phyloP scores from a whole-genome alignment of 208 protist genomes.

The Leishmania lainsoni region DNA sequence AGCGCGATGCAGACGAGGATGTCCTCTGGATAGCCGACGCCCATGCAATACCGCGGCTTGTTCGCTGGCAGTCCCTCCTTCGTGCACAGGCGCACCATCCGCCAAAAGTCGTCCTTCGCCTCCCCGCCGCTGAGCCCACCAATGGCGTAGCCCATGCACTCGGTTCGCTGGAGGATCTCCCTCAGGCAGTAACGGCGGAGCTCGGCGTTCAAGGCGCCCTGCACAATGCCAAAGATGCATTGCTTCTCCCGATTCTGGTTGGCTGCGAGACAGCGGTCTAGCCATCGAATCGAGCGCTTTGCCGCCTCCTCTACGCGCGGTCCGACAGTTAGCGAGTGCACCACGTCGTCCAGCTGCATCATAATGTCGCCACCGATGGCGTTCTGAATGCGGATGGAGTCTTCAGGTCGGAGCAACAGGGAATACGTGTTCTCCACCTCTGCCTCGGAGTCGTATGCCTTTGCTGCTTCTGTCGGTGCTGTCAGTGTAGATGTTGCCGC shows the following conservation, averaged over 20 bases:
- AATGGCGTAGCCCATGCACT: conserved; percentile 98
- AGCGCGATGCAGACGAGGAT: conserved; percentile 98
- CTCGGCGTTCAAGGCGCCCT: conserved; percentile 94
- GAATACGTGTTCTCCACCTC: conserved; percentile 48
- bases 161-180: conserved; percentile 93
- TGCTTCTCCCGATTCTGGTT: conserved; percentile 93
- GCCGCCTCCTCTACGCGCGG: conserved; percentile 96
- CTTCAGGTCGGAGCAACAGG: conserved; percentile 97
- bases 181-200: conserved; percentile 92
- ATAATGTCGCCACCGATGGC: conserved; percentile 99
- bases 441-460: background rate
- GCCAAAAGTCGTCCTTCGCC: conserved; percentile 97
- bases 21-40: conserved; percentile 98
- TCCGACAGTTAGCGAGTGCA: conserved; percentile 87
- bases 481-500: background rate
- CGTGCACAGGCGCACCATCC: conserved; percentile 93
- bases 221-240: conserved; percentile 99
- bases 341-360: conserved; percentile 99
- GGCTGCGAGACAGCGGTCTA: conserved; percentile 97
- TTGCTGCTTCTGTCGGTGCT: conserved; percentile 4
- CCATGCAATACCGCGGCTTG: conserved; percentile 99
- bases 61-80: conserved; percentile 81
- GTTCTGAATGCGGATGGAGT: conserved; percentile 98
- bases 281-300: conserved; percentile 96
- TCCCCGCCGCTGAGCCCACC: conserved; percentile 99